Conservation (phyloP, 306 rosid genomes). For the Crotalaria pallida region DNA sequence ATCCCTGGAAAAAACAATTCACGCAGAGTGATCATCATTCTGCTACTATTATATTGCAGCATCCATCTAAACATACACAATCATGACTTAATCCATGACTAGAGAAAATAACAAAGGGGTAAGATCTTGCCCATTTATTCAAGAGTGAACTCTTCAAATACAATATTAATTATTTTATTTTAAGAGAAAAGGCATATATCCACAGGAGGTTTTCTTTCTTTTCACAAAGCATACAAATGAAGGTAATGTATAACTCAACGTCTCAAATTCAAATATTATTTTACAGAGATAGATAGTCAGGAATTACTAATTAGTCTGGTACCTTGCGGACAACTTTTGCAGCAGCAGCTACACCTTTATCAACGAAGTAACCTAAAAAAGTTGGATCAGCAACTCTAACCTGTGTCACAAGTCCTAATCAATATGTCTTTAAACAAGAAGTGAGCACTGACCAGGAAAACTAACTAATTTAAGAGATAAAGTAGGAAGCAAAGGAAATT, state of each 20-base stretch:
- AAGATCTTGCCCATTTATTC: background rate
- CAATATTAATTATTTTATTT: background rate
- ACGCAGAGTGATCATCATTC: background rate
- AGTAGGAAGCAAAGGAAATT: slow-evolving; percentile 23
- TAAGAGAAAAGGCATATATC: slow-evolving; percentile 1
- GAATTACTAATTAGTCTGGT: slow-evolving; percentile 17
- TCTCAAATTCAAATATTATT: slow-evolving; percentile 8
- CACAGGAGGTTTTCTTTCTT: background rate
- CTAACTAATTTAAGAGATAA: slow-evolving; percentile 3
- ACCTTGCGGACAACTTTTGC: slow-evolving; percentile 99
- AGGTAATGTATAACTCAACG: background rate
- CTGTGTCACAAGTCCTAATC: slow-evolving; percentile 51
- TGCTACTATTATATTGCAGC: background rate
- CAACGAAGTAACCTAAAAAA: slow-evolving; percentile 91
- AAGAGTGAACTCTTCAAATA: background rate
- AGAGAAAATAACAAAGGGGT: background rate
- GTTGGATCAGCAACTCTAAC: slow-evolving; percentile 97
- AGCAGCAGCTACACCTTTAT: slow-evolving; percentile 89
- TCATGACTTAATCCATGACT: background rate
- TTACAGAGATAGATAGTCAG: slow-evolving; percentile 1
- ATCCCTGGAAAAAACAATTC: background rate
- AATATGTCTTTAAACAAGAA: slow-evolving; percentile 24
- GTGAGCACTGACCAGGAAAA: background rate
- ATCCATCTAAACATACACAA: background rate
- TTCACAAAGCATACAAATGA: background rate